phyloP scores from a whole-genome alignment of 2,329 filamentous ascomycete genomes.

The Tolypocladium album region DNA sequence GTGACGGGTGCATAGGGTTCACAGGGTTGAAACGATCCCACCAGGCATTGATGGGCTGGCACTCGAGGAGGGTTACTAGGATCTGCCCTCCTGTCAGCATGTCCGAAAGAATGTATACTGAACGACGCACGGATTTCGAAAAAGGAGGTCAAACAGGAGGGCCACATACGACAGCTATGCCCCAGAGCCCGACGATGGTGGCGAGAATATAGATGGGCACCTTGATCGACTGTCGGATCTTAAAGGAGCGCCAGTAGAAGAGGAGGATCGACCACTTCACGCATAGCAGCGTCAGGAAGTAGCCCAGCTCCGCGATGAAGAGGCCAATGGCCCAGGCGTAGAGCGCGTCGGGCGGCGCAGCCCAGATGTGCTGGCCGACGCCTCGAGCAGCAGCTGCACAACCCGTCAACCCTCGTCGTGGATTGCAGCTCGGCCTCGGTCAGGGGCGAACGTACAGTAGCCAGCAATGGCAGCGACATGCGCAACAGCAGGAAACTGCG shows the following conservation, averaged over 20 bases:
- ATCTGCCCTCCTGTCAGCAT: constrained; percentile 2
- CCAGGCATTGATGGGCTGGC: constrained; percentile 8
- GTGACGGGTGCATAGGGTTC: constrained; percentile 3
- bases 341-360: constrained; percentile 6
- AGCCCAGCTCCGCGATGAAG: constrained; percentile 11
- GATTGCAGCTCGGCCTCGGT: not conserved
- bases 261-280: constrained; percentile 13
- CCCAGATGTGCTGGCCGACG: constrained; percentile 13
- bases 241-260: constrained; percentile 15
- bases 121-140: not conserved
- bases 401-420: not conserved
- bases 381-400: constrained; percentile 10
- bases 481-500: constrained; percentile 4
- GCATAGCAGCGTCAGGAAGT: constrained; percentile 7
- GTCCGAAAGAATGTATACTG: too few relatives aligned
- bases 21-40: constrained; percentile 9
- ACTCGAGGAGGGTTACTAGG: constrained; percentile 8
- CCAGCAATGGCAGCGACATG: constrained; percentile 6
- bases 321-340: constrained; percentile 10
- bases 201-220: constrained; percentile 8
- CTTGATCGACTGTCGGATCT: constrained; percentile 8
- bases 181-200: constrained; percentile 9
- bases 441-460: constrained; percentile 8
- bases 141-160: not conserved
- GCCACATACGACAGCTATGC: constrained; percentile 8